Evolutionary conservation across 805 yeast species (phyloP), one percentile per base, ranked within the genome.

Genomic region (Sungouiella thailandica): DNA sequence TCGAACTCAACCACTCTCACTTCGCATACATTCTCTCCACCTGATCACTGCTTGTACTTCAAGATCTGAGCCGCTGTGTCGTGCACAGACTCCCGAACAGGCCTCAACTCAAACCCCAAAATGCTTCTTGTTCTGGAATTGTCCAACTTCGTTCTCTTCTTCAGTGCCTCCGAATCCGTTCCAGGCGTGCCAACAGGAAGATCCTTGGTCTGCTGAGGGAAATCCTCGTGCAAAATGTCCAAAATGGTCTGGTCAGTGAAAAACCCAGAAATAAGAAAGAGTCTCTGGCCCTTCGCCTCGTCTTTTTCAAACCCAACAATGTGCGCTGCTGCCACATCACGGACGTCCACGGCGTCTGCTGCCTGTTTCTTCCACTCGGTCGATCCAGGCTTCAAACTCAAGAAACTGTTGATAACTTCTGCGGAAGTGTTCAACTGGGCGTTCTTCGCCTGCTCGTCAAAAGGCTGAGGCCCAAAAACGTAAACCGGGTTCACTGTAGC

Each of bases 401-500:
- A 17, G 8, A 39, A 6, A 8, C 19, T 7, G 26, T 35, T 29
- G 23, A 39, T 20, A 17, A 39, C 28, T 15, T 31, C 43, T 3
- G 36, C 16, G 23, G 73, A 62, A 28, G 50, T 64, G 12, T 44
- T 48, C 27, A 50, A 45, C 17, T 49, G 36, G 11, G 40, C 49
- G 7, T 30, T 59, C 30, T 34, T 49, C 4, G 43, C 53, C 24
- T 48, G 55, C 9, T 47, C 52, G 34, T 65, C 70, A 43, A 68
- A 69, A 2, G 60, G 49, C 52, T 74, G 78, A 1, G 79, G 79
- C 14, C 80, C 80, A 37, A 72, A 62, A 1, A 72, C 72, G 31
- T 40, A 60, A 5, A 56, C 60, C 19, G 79, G 78, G 40, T 59
- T 56, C 18, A 72, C 66, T 6, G 65, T 52, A 29, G 66, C 43